Evolutionary conservation across 192 early-diverging fungal genomes (phyloP), one percentile per base, ranked within the genome.

Genomic region (Podila clonocystis): DNA sequence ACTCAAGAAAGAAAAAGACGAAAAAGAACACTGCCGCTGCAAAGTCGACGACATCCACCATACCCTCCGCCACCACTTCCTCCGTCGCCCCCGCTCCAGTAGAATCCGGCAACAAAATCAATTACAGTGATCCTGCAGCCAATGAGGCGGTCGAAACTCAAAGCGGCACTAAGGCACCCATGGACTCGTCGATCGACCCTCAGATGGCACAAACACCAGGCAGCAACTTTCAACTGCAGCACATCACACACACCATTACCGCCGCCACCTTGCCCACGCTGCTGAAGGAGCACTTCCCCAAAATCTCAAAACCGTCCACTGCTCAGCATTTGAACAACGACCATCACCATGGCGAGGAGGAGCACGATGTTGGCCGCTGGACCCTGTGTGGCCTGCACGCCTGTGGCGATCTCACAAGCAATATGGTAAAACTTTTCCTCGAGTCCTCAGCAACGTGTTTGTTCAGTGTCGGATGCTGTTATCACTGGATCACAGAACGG

Each of bases 391-490:
- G 95, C 11, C 84, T 95, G 11, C 94, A 97, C 69, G 87, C 94
- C 0, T 97, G 96, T 70, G 96, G 96, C 9, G 91, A 96, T 69
- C 74, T 97, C 63, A 88, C 92, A 5, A 90, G 91, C 50, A 89
- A 90, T 2, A 89, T 94, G 69, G 85, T 96, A 11, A 84, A 87
- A 50, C 71, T 89, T 26, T 95, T 91, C 75, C 85, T 87, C 4
- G 86, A 89, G 63, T 86, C 85, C 34, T 76, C 84, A 9, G 87
- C 89, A 11, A 83, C 78, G 12, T 83, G 84, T 17, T 73, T 95
- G 41, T 91, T 91, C 17, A 85, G 87, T 57, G 93, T 95, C 13
- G 91, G 93, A 12, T 96, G 96, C 86, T 97, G 96, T 82, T 96
- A 97, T 75, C 94, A 97, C 82, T 86, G 85, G 70, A 83, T 97